A percentile compares a stretch with the other conserved stretches of the same genome.
Evolutionary conservation across 805 yeast genomes (phyloP).

Genomic region (Jamesozyma lodderae): DNA sequence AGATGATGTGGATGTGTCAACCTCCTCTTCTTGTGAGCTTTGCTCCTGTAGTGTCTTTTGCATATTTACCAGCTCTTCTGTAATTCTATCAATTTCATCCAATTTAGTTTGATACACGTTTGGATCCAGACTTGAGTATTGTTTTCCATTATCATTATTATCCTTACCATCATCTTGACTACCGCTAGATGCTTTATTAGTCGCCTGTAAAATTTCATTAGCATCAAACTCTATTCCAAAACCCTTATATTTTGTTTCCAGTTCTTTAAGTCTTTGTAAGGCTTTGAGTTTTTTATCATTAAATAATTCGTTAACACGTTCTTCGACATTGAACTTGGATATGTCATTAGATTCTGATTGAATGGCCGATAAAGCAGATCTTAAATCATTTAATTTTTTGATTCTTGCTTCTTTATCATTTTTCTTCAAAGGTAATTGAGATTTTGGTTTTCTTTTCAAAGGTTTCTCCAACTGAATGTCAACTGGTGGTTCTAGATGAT

Average conservation of each 20-base stretch:
- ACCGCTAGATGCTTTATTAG: background rate
- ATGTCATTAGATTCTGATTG: slow-evolving; percentile 73
- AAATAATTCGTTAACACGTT: slow-evolving; percentile 45
- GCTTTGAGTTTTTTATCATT: slow-evolving; percentile 56
- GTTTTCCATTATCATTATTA: background rate
- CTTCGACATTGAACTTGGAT: slow-evolving; percentile 50
- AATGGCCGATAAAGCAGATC: slow-evolving; percentile 49
- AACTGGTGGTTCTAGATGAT: slow-evolving; percentile 11
- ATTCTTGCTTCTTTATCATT: slow-evolving; percentile 43
- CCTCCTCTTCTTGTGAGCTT: background rate
- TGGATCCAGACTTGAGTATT: slow-evolving; percentile 21
- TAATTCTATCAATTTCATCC: slow-evolving; percentile 20
- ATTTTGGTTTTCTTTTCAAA: slow-evolving; percentile 1
- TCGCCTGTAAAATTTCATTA: slow-evolving; percentile 3
- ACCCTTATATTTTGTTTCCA: slow-evolving; percentile 59
- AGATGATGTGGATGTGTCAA: slow-evolving; percentile 7
- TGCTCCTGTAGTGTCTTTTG: slow-evolving; percentile 7
- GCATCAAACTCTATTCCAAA: slow-evolving; percentile 48
- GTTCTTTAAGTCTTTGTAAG: slow-evolving; percentile 58
- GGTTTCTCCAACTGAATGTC: slow-evolving; percentile 5
- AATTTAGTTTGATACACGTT: slow-evolving; percentile 14
- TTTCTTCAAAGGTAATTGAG: slow-evolving; percentile 5
- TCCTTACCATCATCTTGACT: background rate
- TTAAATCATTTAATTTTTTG: slow-evolving; percentile 44
- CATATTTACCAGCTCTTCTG: slow-evolving; percentile 16